These are phyloP conservation scores for Colletotrichum tofieldiae DNA, from an alignment of 2,329 filamentous ascomycete genomes.

Conservation along the genomic window DNA sequence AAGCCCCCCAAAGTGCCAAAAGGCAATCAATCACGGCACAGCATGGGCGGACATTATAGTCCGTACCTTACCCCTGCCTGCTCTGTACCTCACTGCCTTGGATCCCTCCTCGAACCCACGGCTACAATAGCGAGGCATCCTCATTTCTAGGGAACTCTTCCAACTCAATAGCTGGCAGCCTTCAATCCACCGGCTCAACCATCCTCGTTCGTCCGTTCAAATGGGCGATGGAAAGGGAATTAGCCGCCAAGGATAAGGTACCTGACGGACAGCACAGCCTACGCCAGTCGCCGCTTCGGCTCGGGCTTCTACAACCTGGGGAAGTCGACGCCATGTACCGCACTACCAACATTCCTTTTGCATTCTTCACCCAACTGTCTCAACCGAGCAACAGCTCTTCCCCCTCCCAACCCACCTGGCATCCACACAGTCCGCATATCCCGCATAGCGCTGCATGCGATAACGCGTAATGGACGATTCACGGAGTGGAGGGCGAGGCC, in stretches of 20 bases:
- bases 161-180: neutral
- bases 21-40: slow-evolving; percentile 11
- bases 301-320: neutral
- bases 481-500: slow-evolving; percentile 34
- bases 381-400: slow-evolving; percentile 25
- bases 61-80: neutral
- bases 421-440: slow-evolving; percentile 40
- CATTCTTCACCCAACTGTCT: slow-evolving; percentile 34
- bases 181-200: slow-evolving; percentile 6
- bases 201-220: neutral
- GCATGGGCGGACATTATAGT: slow-evolving; percentile 16
- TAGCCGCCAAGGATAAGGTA: slow-evolving; percentile 13
- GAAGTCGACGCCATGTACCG: slow-evolving; percentile 22
- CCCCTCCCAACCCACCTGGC: slow-evolving; percentile 33
- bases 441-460: slow-evolving; percentile 42
- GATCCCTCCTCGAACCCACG: slow-evolving; percentile 13
- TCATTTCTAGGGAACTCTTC: neutral
- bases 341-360: slow-evolving; percentile 35
- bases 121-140: neutral
- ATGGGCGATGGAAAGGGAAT: neutral
- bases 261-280: slow-evolving; percentile 19
- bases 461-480: slow-evolving; percentile 39
- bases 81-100: slow-evolving; percentile 1
- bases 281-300: slow-evolving; percentile 18
- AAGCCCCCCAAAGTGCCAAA: slow-evolving; percentile 16